phyloP scores from a whole-genome alignment of 768 basidiomycete genomes.

The Tricholoma saponaceum region DNA sequence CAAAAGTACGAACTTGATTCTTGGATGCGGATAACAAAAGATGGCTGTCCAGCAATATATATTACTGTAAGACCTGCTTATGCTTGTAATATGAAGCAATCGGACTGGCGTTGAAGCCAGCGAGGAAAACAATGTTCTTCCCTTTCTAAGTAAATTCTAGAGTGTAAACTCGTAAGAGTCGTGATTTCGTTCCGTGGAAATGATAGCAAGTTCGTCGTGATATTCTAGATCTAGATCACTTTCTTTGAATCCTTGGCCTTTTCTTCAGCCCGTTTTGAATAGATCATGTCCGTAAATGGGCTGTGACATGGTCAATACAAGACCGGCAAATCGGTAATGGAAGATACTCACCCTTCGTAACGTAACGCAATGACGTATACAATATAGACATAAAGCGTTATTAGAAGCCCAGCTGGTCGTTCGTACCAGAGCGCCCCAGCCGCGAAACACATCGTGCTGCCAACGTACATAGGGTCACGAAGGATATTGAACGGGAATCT shows the following conservation, averaged over 20 bases:
- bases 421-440: constrained; percentile 88
- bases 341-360: constrained; percentile 77
- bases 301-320: constrained; percentile 25
- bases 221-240: constrained; percentile 7
- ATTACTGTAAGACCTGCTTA: neutral
- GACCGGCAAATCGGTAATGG: neutral
- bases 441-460: constrained; percentile 73
- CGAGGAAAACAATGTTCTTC: constrained; percentile 3
- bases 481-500: constrained; percentile 94
- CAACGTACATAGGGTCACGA: constrained; percentile 95
- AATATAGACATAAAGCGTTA: constrained; percentile 79
- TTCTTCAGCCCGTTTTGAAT: constrained; percentile 49
- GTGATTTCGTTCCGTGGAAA: constrained; percentile 6
- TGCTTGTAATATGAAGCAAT: too few relatives aligned
- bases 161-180: constrained; percentile 18
- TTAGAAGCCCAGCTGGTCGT: constrained; percentile 76
- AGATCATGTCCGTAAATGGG: constrained; percentile 83
- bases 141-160: constrained; percentile 4
- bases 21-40: constrained; percentile 1
- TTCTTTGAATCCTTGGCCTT: constrained; percentile 18
- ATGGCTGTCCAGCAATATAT: neutral
- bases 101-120: constrained; percentile 23
- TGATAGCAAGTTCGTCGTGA: neutral
- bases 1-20: constrained; percentile 33
- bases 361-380: constrained; percentile 80